These are phyloP conservation scores for Geum urbanum DNA, from an alignment of 306 rosid genomes.

Conservation along the genomic window DNA sequence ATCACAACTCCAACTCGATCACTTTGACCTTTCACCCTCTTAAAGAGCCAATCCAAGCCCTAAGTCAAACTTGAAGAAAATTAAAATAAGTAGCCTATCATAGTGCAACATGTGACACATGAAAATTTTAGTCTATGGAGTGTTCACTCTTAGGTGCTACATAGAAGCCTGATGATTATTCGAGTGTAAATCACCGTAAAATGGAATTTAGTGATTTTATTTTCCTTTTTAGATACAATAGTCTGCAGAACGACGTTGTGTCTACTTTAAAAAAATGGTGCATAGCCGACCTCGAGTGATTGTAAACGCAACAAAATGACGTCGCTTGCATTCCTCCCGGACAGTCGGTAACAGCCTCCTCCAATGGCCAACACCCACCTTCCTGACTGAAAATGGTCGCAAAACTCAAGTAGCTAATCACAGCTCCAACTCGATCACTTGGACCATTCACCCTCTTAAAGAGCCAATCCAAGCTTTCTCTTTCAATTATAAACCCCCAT, in stretches of 20 bases:
- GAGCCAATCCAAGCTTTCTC: constrained; percentile 24
- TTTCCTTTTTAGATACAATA: too few relatives aligned
- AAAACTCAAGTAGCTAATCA: neutral
- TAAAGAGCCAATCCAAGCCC: constrained; percentile 30
- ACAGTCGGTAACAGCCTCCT: neutral
- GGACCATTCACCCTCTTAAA: constrained; percentile 43
- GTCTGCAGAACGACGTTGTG: too few relatives aligned
- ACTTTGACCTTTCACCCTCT: constrained; percentile 39
- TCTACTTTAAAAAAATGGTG: too few relatives aligned
- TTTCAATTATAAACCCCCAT: neutral
- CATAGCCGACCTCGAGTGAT: too few relatives aligned
- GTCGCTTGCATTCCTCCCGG: neutral
- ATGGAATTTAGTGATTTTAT: too few relatives aligned
- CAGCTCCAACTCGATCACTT: neutral
- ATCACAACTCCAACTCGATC: neutral
- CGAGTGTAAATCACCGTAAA: too few relatives aligned
- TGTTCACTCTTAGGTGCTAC: too few relatives aligned
- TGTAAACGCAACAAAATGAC: neutral
- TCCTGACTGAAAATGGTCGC: neutral
- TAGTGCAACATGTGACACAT: too few relatives aligned
- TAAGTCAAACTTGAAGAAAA: too few relatives aligned
- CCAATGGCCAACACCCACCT: neutral
- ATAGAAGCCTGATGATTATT: too few relatives aligned
- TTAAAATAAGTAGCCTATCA: too few relatives aligned
- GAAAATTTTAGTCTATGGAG: too few relatives aligned